Percentiles rank a stretch among this genome's conserved stretches.
phyloP scores from a whole-genome alignment of 2,329 filamentous ascomycete species.

The Paradendryphiella salina region DNA sequence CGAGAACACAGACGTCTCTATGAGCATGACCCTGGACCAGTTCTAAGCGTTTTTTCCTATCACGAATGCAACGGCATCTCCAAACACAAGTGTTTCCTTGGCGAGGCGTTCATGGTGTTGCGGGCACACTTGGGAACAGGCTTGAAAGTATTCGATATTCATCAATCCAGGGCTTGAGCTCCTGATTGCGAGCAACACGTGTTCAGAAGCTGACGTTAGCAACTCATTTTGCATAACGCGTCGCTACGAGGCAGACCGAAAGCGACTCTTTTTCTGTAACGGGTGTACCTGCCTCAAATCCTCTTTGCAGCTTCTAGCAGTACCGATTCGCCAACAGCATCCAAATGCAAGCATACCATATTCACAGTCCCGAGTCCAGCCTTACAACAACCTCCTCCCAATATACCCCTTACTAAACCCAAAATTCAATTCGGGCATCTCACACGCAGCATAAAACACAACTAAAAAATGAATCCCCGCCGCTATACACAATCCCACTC shows the following conservation, averaged over 20 bases:
- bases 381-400: neutral
- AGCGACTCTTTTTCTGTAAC: neutral
- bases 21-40: constrained; percentile 70
- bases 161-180: constrained; percentile 28
- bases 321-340: no score
- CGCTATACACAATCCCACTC: constrained; percentile 7
- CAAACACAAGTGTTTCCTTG: constrained; percentile 26
- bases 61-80: constrained; percentile 22
- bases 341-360: neutral
- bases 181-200: neutral
- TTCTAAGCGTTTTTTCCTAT: constrained; percentile 30
- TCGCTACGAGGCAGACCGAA: neutral
- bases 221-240: neutral
- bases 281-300: no score
- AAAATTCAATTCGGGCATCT: constrained; percentile 1
- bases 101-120: constrained; percentile 44
- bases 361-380: neutral
- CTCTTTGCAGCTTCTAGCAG: no score
- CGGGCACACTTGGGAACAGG: constrained; percentile 19
- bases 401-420: neutral
- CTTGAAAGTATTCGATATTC: constrained; percentile 34
- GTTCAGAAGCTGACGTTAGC: neutral
- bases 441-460: constrained; percentile 5
- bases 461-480: constrained; percentile 5
- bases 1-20: constrained; percentile 78